Percentiles rank a stretch among this genome's conserved stretches.
Evolutionary conservation across 2,329 filamentous ascomycete species (phyloP).

Genomic region (Lasiodiplodia citricola): DNA sequence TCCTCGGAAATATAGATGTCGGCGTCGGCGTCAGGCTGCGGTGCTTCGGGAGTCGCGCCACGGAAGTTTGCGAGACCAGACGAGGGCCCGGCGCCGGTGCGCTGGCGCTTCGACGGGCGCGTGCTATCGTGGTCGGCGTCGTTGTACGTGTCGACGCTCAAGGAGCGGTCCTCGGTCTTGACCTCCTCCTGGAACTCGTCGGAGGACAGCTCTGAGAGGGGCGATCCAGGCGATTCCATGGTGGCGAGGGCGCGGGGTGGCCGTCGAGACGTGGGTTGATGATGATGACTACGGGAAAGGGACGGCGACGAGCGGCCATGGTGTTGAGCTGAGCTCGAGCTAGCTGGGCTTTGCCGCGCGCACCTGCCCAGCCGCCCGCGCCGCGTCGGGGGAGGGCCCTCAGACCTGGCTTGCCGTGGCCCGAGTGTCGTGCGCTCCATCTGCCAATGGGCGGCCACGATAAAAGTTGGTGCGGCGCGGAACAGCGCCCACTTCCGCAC

Average conservation of each 20-base stretch:
- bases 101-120: slow-evolving; percentile 45
- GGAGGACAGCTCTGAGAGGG: slow-evolving; percentile 68
- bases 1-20: slow-evolving; percentile 82
- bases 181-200: slow-evolving; percentile 67
- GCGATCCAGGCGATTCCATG: slow-evolving; percentile 64
- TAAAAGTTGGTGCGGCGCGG: slow-evolving; percentile 1
- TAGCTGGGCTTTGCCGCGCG: slow-evolving; percentile 3
- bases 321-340: slow-evolving; percentile 24
- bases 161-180: slow-evolving; percentile 52
- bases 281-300: slow-evolving; percentile 13
- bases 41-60: slow-evolving; percentile 35
- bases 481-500: slow-evolving; percentile 15
- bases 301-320: slow-evolving; percentile 17
- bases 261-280: slow-evolving; percentile 15
- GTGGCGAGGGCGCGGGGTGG: slow-evolving; percentile 15
- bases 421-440: not conserved
- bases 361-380: slow-evolving; percentile 7
- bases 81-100: slow-evolving; percentile 36
- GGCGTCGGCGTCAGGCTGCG: slow-evolving; percentile 40
- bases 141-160: slow-evolving; percentile 49
- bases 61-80: slow-evolving; percentile 30
- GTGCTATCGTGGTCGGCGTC: slow-evolving; percentile 38
- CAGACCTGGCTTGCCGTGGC: not conserved
- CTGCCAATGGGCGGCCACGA: slow-evolving; percentile 7
- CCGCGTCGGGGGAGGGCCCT: not conserved